Conservation (phyloP, 352 stramenopile species). For the Phytophthora macrochlamydospora region DNA sequence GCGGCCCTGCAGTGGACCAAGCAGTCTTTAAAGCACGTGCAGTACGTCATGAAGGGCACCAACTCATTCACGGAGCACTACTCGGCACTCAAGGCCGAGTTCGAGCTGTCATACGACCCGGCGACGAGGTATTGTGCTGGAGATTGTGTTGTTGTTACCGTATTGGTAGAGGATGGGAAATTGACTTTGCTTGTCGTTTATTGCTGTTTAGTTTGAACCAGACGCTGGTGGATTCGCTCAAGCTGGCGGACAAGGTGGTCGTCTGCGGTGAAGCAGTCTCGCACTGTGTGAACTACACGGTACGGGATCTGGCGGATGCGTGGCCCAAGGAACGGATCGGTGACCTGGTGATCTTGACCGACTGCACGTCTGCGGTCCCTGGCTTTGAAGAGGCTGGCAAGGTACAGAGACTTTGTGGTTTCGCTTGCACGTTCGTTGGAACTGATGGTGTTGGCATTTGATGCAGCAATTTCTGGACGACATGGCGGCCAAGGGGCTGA, state of each 20-base stretch:
- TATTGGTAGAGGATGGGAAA: not conserved
- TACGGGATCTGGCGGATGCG: constrained; percentile 89
- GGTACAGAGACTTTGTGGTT: constrained; percentile 32
- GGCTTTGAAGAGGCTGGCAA: constrained; percentile 73
- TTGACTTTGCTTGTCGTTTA: constrained; percentile 3
- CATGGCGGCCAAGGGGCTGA: constrained; percentile 65
- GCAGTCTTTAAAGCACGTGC: constrained; percentile 59
- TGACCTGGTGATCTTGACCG: constrained; percentile 80
- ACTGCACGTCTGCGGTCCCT: constrained; percentile 74
- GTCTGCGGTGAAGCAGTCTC: constrained; percentile 95
- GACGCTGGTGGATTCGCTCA: constrained; percentile 85
- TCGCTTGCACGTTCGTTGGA: constrained; percentile 2
- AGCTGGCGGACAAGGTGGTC: constrained; percentile 84
- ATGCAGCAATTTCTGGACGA: constrained; percentile 61
- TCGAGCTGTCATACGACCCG: constrained; percentile 81
- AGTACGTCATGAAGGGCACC: constrained; percentile 94
- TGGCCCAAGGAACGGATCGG: constrained; percentile 77
- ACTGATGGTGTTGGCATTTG: constrained; percentile 11
- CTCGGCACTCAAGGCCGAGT: constrained; percentile 93
- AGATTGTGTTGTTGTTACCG: constrained; percentile 6
- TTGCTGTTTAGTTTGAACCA: constrained; percentile 79
- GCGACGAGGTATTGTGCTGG: constrained; percentile 47
- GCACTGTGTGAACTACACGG: constrained; percentile 98
- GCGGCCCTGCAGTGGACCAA: constrained; percentile 90
- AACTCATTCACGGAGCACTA: constrained; percentile 98